phyloP scores from a whole-genome alignment of 495 filamentous ascomycete species.

The Paragyromitra xinjiangensis region DNA sequence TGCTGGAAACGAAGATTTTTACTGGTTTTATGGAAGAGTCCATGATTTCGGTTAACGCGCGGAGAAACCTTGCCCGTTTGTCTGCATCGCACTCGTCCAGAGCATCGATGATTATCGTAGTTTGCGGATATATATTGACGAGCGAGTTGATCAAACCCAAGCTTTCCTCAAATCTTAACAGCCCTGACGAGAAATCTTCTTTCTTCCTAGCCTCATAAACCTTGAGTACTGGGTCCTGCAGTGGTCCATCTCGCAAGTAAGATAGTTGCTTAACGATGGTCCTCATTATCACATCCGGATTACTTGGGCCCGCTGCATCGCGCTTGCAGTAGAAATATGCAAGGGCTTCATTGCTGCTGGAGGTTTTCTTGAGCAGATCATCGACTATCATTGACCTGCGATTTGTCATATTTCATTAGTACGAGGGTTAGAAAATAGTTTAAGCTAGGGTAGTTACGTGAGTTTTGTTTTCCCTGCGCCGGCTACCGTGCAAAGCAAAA shows the following conservation, averaged over 20 bases:
- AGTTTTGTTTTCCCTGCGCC: slow-evolving; percentile 40
- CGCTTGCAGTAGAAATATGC: slow-evolving; percentile 53
- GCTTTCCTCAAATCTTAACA: slow-evolving; percentile 20
- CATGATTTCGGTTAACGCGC: slow-evolving; percentile 24
- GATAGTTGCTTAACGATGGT: slow-evolving; percentile 35
- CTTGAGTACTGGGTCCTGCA: slow-evolving; percentile 11
- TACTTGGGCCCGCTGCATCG: neutral
- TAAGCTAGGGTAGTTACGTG: neutral
- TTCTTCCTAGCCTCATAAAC: slow-evolving; percentile 10
- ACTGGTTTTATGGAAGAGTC: slow-evolving; percentile 7
- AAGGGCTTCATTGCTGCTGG: slow-evolving; percentile 4
- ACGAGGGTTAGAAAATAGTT: neutral
- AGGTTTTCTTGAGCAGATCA: neutral
- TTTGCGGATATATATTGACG: slow-evolving; percentile 26
- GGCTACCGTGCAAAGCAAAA: neutral
- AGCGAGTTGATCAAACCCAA: slow-evolving; percentile 17
- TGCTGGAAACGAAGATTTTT: slow-evolving; percentile 52
- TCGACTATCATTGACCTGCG: slow-evolving; percentile 26
- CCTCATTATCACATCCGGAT: slow-evolving; percentile 10
- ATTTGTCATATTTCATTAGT: neutral
- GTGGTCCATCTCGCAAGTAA: neutral
- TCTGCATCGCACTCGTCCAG: slow-evolving; percentile 45
- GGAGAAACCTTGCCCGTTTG: slow-evolving; percentile 14
- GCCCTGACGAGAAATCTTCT: neutral
- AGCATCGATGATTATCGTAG: slow-evolving; percentile 45